Evolutionary conservation across 116 monocot species (phyloP).

Genomic region (Posidonia oceanica): DNA sequence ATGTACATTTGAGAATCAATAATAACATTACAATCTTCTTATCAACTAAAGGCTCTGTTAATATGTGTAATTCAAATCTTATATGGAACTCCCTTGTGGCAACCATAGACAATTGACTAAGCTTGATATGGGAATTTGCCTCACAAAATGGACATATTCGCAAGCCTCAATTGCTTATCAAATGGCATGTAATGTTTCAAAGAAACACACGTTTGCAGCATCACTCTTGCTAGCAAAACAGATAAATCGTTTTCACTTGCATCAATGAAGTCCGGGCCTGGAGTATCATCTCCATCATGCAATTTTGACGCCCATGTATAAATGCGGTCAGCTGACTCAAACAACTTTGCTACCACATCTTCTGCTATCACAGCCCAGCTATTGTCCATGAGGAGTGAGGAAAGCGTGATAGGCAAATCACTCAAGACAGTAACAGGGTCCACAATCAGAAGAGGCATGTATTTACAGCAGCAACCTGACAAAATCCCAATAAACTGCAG

Average conservation of each 20-base stretch:
- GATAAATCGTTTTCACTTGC: constrained; percentile 29
- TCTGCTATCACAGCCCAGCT: constrained; percentile 37
- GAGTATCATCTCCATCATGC: neutral
- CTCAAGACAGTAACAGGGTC: constrained; percentile 47
- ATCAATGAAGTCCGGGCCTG: constrained; percentile 13
- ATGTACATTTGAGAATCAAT: no score
- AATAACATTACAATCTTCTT: no score
- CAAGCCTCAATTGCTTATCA: constrained; percentile 64
- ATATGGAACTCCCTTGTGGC: no score
- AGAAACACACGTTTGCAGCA: constrained; percentile 53
- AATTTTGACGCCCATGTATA: constrained; percentile 26
- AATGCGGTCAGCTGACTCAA: constrained; percentile 43
- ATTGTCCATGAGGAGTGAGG: constrained; percentile 46
- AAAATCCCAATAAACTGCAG: constrained; percentile 65
- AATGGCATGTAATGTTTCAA: constrained; percentile 56
- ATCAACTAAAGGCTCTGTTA: no score
- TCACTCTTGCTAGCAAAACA: constrained; percentile 23
- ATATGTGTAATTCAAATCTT: no score
- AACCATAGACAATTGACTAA: no score
- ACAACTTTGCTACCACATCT: constrained; percentile 35
- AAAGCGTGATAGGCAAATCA: constrained; percentile 66
- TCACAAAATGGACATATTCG: constrained; percentile 9
- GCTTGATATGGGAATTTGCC: neutral
- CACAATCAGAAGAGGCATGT: constrained; percentile 63
- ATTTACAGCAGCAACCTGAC: constrained; percentile 50